Conservation (phyloP, 1,139 yeast species). For the Yamadazyma pseudoaaseri region DNA sequence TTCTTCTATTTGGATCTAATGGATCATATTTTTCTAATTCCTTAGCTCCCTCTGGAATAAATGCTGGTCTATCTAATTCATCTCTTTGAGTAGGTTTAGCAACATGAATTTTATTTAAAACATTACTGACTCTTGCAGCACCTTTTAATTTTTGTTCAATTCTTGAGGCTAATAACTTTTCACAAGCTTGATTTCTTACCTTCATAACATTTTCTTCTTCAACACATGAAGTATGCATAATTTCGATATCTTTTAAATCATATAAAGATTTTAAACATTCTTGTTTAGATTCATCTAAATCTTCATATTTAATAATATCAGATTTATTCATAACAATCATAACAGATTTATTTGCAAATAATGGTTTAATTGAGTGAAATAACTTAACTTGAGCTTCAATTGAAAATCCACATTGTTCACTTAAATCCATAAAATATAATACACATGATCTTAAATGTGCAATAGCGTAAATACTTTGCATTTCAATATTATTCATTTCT, state of each 20-base stretch:
- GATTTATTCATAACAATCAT: conserved; percentile 94
- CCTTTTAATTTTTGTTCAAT: conserved; percentile 97
- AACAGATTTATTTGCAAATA: conserved; percentile 95
- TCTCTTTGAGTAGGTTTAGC: conserved; percentile 89
- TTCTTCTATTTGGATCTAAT: conserved; percentile 80
- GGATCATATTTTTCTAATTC: conserved; percentile 64
- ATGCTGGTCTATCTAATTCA: conserved; percentile 74
- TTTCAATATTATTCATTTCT: conserved; percentile 98
- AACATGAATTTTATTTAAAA: conserved; percentile 92
- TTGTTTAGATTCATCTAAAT: conserved; percentile 75
- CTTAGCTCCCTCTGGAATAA: conserved; percentile 75
- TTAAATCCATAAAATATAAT: conserved; percentile 94
- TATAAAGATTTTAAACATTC: conserved; percentile 63
- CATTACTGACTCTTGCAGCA: conserved; percentile 82
- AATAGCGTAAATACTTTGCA: conserved; percentile 98
- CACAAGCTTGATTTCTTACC: conserved; percentile 97
- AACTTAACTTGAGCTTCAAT: conserved; percentile 96
- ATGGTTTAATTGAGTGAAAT: conserved; percentile 94
- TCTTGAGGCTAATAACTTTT: conserved; percentile 89
- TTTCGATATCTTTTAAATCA: conserved; percentile 77
- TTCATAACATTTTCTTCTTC: conserved; percentile 95
- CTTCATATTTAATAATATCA: conserved; percentile 84
- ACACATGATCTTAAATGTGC: conserved; percentile 98
- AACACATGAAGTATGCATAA: conserved; percentile 89
- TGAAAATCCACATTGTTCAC: conserved; percentile 98